Conservation (phyloP, 2,329 filamentous ascomycete genomes). For the Berkeleyomyces rouxiae region DNA sequence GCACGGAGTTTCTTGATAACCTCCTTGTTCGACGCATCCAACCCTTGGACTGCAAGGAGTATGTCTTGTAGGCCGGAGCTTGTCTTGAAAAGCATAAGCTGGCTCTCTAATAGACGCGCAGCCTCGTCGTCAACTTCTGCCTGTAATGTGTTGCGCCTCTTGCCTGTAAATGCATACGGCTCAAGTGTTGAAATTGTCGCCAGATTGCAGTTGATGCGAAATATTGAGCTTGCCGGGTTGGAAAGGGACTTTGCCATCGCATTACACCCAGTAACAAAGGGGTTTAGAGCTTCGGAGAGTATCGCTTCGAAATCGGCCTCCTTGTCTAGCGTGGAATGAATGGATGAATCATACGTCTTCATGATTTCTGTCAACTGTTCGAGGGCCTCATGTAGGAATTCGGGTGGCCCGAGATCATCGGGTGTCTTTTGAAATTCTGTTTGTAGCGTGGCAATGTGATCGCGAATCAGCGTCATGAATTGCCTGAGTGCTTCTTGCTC, state of each 20-base stretch:
- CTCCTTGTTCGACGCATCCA: conserved; percentile 29
- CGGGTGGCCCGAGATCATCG: conserved; percentile 57
- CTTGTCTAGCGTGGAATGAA: conserved; percentile 40
- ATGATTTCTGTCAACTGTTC: conserved; percentile 64
- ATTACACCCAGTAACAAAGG: conserved; percentile 63
- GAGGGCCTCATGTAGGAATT: conserved; percentile 66
- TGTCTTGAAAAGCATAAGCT: conserved; percentile 55
- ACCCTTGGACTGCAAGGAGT: conserved; percentile 23
- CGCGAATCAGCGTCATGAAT: conserved; percentile 66
- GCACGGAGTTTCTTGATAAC: conserved; percentile 24
- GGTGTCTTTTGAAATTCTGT: conserved; percentile 53
- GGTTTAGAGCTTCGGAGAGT: conserved; percentile 65
- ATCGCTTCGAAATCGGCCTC: conserved; percentile 60
- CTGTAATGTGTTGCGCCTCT: conserved; percentile 35
- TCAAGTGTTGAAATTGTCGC: conserved; percentile 39
- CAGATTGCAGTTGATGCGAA: conserved; percentile 55
- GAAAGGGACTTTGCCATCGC: conserved; percentile 47
- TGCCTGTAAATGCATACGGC: conserved; percentile 44
- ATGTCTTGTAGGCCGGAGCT: conserved; percentile 57
- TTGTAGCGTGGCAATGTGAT: conserved; percentile 61
- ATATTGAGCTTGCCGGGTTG: conserved; percentile 46
- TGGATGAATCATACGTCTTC: conserved; percentile 72
- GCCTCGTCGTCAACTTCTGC: conserved; percentile 40
- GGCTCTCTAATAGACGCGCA: conserved; percentile 29
- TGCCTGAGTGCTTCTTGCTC: conserved; percentile 65